Evolutionary conservation across 148 eudicot species (phyloP).

Genomic region (Salicornia ramosissima): DNA sequence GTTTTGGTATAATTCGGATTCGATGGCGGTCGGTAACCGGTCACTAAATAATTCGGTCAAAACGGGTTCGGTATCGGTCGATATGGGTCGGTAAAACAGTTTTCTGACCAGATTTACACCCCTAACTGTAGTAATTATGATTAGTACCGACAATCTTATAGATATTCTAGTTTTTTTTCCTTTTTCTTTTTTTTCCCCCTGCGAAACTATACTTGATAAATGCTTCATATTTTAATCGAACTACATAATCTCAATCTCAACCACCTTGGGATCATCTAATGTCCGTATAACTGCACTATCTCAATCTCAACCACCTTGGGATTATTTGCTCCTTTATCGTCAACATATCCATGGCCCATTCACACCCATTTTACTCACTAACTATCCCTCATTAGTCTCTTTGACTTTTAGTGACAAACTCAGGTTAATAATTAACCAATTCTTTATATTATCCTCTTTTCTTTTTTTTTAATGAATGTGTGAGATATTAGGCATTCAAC

Average conservation of each 20-base stretch:
- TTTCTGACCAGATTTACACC: slow-evolving; percentile 30
- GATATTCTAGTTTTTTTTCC: background rate
- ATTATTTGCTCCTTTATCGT: background rate
- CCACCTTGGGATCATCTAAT: slow-evolving; percentile 5
- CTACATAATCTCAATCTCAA: background rate
- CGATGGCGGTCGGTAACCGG: too few relatives aligned
- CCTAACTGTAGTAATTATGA: too few relatives aligned
- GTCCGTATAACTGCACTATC: slow-evolving; percentile 6
- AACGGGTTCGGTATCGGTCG: slow-evolving; percentile 7
- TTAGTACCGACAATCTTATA: slow-evolving; percentile 9
- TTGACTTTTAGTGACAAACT: too few relatives aligned
- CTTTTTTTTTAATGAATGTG: too few relatives aligned
- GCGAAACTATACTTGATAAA: too few relatives aligned
- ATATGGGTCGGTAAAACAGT: slow-evolving; percentile 11
- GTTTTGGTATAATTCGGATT: too few relatives aligned
- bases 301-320: slow-evolving; percentile 1
- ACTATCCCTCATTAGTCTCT: too few relatives aligned
- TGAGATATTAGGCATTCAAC: too few relatives aligned
- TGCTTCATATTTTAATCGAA: background rate
- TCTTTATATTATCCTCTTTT: too few relatives aligned
- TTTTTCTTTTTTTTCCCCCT: background rate
- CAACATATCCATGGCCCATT: background rate
- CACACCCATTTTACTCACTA: too few relatives aligned
- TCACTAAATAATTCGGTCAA: too few relatives aligned
- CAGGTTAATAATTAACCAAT: too few relatives aligned